phyloP scores from a whole-genome alignment of 176 grass and related monocot genomes.

The Rhipidocladum racemiflorum region DNA sequence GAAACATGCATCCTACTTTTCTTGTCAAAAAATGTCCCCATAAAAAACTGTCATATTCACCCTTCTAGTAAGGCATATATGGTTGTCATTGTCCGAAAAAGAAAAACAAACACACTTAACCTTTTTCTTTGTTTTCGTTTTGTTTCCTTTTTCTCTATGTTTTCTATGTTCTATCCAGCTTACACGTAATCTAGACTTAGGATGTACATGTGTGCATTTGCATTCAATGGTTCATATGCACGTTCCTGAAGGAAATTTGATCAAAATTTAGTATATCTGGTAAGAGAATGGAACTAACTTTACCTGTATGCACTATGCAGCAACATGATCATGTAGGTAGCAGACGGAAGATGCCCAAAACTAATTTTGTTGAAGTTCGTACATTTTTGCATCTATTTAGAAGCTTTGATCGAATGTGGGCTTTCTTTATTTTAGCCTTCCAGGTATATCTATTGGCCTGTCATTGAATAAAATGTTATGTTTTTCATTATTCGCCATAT shows the following conservation, averaged over 20 bases:
- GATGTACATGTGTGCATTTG: conserved; percentile 10
- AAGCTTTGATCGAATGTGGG: conserved; percentile 99
- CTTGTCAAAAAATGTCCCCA: background rate
- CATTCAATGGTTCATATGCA: background rate
- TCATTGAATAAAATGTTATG: conserved; percentile 19
- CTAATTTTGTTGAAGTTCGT: conserved; percentile 99
- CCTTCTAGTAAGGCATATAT: background rate
- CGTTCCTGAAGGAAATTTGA: conserved; percentile 13
- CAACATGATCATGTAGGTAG: conserved; percentile 35
- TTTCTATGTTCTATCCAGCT: background rate
- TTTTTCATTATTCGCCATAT: conserved; percentile 5
- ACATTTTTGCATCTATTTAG: conserved; percentile 96
- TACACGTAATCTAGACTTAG: background rate
- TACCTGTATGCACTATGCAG: conserved; percentile 14
- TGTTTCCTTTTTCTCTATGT: background rate
- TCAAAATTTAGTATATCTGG: conserved; percentile 1
- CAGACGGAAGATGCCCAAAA: conserved; percentile 59
- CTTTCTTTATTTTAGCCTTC: conserved; percentile 85
- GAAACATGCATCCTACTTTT: background rate
- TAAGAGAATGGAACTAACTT: conserved; percentile 31
- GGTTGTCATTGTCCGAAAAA: background rate
- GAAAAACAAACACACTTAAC: background rate
- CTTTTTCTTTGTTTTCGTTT: background rate
- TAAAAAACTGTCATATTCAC: background rate
- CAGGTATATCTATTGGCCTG: conserved; percentile 60